Percentiles rank a stretch among this genome's conserved stretches.
Evolutionary conservation across 805 yeast species (phyloP).

Genomic region (Barnettozyma sp.): DNA sequence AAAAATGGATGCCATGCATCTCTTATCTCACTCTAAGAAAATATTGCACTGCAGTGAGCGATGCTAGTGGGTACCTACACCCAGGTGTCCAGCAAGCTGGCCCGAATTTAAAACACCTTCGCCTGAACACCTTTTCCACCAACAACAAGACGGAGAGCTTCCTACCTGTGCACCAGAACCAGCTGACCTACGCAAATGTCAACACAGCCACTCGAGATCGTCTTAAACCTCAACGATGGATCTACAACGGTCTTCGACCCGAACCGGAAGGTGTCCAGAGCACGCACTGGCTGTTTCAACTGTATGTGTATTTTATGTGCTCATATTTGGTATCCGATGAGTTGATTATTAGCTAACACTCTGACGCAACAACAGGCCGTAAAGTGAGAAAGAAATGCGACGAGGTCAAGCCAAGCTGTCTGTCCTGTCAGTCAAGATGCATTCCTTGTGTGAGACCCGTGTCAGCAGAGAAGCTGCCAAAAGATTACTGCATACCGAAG

Average conservation of each 20-base stretch:
- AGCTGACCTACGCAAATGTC: neutral
- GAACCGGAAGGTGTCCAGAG: constrained; percentile 10
- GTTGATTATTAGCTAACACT: too few relatives aligned
- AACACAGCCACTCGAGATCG: constrained; percentile 5
- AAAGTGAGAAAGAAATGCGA: constrained; percentile 62
- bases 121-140: too few relatives aligned
- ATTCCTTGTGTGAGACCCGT: constrained; percentile 25
- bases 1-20: too few relatives aligned
- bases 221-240: constrained; percentile 6
- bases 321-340: neutral
- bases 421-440: constrained; percentile 33
- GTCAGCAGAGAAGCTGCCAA: constrained; percentile 16
- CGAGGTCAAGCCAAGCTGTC: constrained; percentile 37
- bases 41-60: too few relatives aligned
- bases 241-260: neutral
- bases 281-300: constrained; percentile 19
- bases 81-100: too few relatives aligned
- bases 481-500: constrained; percentile 16
- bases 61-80: too few relatives aligned
- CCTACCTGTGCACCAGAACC: neutral
- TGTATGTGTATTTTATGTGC: constrained; percentile 10
- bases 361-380: constrained; percentile 30
- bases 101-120: too few relatives aligned
- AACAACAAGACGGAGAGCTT: constrained; percentile 1
- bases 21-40: too few relatives aligned